Conservation (phyloP, 257 asterid species). For the Penstemon barbatus region DNA sequence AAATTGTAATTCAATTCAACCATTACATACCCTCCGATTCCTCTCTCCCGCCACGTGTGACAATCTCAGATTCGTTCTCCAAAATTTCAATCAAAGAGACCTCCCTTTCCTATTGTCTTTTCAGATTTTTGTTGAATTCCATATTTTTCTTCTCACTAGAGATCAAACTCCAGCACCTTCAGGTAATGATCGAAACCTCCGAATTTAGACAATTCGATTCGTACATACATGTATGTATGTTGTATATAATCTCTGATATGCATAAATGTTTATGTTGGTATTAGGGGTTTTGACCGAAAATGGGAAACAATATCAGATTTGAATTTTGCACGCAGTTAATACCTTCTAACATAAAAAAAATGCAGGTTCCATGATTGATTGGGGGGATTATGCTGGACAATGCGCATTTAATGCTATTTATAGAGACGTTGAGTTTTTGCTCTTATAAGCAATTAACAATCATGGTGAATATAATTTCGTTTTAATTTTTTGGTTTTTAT, state of each 20-base stretch:
- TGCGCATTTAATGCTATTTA: slow-evolving; percentile 25
- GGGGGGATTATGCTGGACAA: slow-evolving; percentile 28
- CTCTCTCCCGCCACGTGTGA: slow-evolving; percentile 19
- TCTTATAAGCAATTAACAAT: neutral
- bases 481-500: neutral
- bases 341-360: slow-evolving; percentile 3
- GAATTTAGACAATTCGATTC: neutral
- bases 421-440: slow-evolving; percentile 22
- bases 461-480: slow-evolving; percentile 11
- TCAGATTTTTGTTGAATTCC: neutral
- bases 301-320: neutral
- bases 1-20: too few relatives aligned
- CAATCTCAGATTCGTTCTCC: slow-evolving; percentile 3
- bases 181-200: slow-evolving; percentile 22
- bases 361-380: slow-evolving; percentile 35
- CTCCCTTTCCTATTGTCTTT: slow-evolving; percentile 7
- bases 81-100: neutral
- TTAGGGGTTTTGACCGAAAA: slow-evolving; percentile 13
- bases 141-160: neutral
- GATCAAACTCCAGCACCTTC: slow-evolving; percentile 19
- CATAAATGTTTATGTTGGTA: slow-evolving; percentile 1
- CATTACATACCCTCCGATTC: neutral
- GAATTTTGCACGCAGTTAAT: slow-evolving; percentile 8
- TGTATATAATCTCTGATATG: neutral
- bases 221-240: neutral